These are phyloP conservation scores for Xylariaceae sp. DNA, from an alignment of 2,329 filamentous ascomycete species.

Conservation along the genomic window DNA sequence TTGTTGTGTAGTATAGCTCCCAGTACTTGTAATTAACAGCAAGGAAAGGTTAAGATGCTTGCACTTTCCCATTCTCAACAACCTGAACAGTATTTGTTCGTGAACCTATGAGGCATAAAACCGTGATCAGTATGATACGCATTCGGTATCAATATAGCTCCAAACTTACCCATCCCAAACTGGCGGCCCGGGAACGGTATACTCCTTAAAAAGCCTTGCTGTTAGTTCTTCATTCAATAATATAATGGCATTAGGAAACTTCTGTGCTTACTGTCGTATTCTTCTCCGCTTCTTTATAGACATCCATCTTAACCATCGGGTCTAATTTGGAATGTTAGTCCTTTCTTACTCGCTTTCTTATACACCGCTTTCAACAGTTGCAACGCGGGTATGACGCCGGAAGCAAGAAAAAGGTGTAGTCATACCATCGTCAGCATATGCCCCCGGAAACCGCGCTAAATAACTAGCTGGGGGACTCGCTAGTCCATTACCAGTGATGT, in stretches of 20 bases:
- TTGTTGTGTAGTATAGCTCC: no score
- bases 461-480: conserved; percentile 28
- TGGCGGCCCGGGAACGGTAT: conserved; percentile 36
- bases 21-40: no score
- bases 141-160: neutral
- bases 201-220: no score
- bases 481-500: conserved; percentile 30
- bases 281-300: conserved; percentile 34
- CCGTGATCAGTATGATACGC: neutral
- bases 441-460: conserved; percentile 34
- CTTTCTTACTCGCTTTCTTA: no score
- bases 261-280: conserved; percentile 30
- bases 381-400: no score
- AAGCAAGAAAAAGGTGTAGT: neutral
- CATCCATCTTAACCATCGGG: conserved; percentile 35
- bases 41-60: no score
- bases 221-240: no score
- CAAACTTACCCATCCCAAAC: conserved; percentile 35
- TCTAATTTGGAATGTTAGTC: no score
- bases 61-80: no score
- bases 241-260: no score
- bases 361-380: no score
- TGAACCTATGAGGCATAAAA: conserved; percentile 9
- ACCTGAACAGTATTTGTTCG: conserved; percentile 18
- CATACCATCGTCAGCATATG: conserved; percentile 34